Evolutionary conservation across 768 basidiomycete species (phyloP), one percentile per base, ranked within the genome.

Genomic region (Collybiopsis luxurians): DNA sequence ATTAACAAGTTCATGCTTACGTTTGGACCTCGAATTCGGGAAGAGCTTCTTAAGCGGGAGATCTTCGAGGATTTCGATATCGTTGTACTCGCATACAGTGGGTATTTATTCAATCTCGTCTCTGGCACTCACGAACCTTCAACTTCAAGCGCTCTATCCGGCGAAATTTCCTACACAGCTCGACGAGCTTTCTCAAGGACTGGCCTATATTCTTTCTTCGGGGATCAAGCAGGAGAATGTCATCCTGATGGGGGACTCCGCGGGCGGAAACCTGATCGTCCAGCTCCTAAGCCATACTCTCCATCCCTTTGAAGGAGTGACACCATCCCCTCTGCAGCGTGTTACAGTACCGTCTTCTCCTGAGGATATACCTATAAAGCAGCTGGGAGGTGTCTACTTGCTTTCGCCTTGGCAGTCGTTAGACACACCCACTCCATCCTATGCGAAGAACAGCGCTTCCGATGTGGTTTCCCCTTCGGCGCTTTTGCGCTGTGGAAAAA

Each of bases 371-470:
- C 19, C 21, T 17, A 21, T 21, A 19, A 28, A 21, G 9, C 62
- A 55, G 4, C 27, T 73, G 27, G 63, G 65, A 21, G 66, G 69
- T 10, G 61, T 50, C 7, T 64, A 58, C 42, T 56, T 71, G 26
- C 64, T 74, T 43, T 72, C 71, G 0, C 74, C 75, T 17, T 78
- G 76, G 76, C 63, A 66, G 5, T 59, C 57, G 42, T 62, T 74
- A 19, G 39, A 61, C 28, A 64, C 56, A 7, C 59, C 64, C 7
- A 63, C 64, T 23, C 26, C 52, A 24, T 72, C 67, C 6, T 63
- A 64, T 54, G 10, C 21, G 23, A 60, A 60, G 40, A 70, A 73
- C 55, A 61, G 60, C 38, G 44, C 56, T 28, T 63, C 36, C 28
- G 74, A 75, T 55, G 60, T 67, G 28, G 21, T 74, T 28, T 17